Conservation (phyloP, 352 stramenopile genomes). For the Blastocystis sp. region DNA sequence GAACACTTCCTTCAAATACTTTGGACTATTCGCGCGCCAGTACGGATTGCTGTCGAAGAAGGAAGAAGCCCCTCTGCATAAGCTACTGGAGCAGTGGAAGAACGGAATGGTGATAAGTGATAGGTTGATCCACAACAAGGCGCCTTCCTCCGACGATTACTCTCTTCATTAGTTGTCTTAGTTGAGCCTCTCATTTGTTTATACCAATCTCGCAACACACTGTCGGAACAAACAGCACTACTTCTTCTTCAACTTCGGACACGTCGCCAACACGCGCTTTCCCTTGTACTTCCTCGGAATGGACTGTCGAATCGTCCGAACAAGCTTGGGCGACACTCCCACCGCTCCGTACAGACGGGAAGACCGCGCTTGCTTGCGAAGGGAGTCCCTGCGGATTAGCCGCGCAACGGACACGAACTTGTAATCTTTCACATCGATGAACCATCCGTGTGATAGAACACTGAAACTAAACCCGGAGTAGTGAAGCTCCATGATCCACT, state of each 20-base stretch:
- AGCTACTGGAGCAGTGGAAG: constrained; percentile 75
- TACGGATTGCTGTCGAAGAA: constrained; percentile 81
- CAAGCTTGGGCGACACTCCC: background rate
- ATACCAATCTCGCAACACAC: no score
- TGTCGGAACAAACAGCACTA: background rate
- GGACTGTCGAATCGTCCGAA: background rate
- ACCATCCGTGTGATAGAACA: constrained; percentile 20
- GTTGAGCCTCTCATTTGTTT: no score
- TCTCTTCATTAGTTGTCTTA: no score
- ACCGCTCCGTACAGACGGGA: background rate
- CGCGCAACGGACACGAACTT: background rate
- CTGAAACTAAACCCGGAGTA: constrained; percentile 4
- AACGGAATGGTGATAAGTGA: background rate
- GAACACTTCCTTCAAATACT: constrained; percentile 85
- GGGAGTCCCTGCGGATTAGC: no score
- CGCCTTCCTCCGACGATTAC: no score
- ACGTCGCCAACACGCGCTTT: background rate
- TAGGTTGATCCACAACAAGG: constrained; percentile 7
- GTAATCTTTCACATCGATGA: background rate
- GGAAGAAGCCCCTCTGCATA: constrained; percentile 80
- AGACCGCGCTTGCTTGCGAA: no score
- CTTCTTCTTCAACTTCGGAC: background rate
- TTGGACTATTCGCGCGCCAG: constrained; percentile 80
- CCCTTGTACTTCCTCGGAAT: background rate
- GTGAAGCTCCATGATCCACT: constrained; percentile 14